These are phyloP conservation scores for Penicillium arizonense DNA, from an alignment of 495 filamentous ascomycete genomes.

Conservation along the genomic window DNA sequence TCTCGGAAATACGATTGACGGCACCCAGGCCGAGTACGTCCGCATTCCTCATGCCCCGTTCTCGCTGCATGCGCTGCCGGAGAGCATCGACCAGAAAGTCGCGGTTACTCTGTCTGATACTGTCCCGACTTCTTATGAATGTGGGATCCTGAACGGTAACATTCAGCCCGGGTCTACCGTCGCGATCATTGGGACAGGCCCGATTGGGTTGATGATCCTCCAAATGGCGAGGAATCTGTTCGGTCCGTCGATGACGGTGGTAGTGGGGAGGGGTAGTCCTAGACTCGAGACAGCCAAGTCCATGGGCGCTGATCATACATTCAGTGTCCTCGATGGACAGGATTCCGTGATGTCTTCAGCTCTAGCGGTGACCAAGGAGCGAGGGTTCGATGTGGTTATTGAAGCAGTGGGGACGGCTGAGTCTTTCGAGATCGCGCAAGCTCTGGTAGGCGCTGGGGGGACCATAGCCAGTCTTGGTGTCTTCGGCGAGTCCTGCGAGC, in stretches of 20 bases:
- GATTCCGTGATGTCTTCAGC: background rate
- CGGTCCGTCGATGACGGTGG: constrained; percentile 34
- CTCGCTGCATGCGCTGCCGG: constrained; percentile 38
- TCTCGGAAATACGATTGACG: constrained; percentile 44
- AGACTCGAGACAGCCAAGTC: constrained; percentile 40
- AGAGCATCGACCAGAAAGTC: constrained; percentile 31
- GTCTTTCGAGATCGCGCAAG: constrained; percentile 42
- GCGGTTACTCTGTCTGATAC: constrained; percentile 45
- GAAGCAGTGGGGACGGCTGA: constrained; percentile 49
- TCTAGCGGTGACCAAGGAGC: constrained; percentile 29
- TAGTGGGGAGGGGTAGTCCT: constrained; percentile 39
- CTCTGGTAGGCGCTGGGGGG: constrained; percentile 46
- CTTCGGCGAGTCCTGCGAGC: constrained; percentile 36
- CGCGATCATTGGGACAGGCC: constrained; percentile 48
- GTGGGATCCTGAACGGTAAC: constrained; percentile 42
- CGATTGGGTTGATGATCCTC: constrained; percentile 45
- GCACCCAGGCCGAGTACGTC: constrained; percentile 52
- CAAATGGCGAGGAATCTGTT: constrained; percentile 45
- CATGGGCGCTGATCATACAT: constrained; percentile 41
- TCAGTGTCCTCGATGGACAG: constrained; percentile 5
- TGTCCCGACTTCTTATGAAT: constrained; percentile 47
- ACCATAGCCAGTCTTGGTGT: constrained; percentile 52
- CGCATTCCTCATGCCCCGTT: constrained; percentile 43
- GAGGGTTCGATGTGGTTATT: constrained; percentile 51
- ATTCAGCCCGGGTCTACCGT: constrained; percentile 41